Percentiles rank a stretch among this genome's conserved stretches.
Evolutionary conservation across 176 grass and related monocot species (phyloP).

Genomic region (Alopecurus myosuroides): DNA sequence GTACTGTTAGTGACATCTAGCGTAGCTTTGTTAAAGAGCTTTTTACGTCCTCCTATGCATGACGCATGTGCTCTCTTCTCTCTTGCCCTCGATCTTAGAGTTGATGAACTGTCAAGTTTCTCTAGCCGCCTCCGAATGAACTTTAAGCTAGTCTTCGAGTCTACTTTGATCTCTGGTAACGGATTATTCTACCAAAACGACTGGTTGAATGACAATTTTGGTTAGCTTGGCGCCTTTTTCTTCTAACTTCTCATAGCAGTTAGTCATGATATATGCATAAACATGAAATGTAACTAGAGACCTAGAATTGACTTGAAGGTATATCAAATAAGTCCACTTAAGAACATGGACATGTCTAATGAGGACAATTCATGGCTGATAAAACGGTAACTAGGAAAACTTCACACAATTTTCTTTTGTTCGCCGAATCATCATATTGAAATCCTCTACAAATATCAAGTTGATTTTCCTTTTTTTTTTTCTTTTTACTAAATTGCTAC

Average conservation of each 20-base stretch:
- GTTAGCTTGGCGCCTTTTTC: neutral
- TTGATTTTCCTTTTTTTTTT: neutral
- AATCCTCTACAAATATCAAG: neutral
- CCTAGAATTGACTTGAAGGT: neutral
- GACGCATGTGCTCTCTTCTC: neutral
- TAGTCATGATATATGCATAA: neutral
- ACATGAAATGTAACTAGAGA: neutral
- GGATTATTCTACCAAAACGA: neutral
- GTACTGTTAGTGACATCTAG: neutral
- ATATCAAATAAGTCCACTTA: neutral
- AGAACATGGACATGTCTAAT: neutral
- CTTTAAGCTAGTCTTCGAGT: neutral
- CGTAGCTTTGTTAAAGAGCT: constrained; percentile 5
- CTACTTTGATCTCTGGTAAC: too few relatives aligned
- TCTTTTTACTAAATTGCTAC: neutral
- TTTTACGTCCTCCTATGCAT: neutral
- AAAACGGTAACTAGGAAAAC: too few relatives aligned
- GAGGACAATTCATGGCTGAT: too few relatives aligned
- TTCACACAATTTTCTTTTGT: neutral
- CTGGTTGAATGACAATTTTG: neutral
- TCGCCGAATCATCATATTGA: neutral
- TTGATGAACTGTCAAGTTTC: neutral
- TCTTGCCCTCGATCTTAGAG: neutral
- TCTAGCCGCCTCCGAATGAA: neutral
- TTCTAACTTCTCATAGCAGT: neutral